Percentiles rank a stretch among this genome's conserved stretches.
Conservation (phyloP, 306 rosid genomes). For the Ziziphus jujuba region DNA sequence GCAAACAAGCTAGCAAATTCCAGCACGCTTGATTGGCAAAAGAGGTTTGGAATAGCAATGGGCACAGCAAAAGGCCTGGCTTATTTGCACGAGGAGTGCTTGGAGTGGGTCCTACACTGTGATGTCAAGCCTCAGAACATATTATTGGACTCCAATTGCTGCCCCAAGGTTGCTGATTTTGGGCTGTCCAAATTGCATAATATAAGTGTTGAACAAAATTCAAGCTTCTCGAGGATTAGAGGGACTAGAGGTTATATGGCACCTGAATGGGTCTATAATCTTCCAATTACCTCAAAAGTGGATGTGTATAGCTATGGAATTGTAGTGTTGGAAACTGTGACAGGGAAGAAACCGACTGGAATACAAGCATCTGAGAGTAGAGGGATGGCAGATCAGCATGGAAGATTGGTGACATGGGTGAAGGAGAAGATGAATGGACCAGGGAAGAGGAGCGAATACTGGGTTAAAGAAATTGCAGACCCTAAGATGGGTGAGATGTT, state of each 20-base stretch:
- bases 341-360: constrained; percentile 30
- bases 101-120: constrained; percentile 68
- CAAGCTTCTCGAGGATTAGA: constrained; percentile 42
- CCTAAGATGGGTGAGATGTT: background rate
- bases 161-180: constrained; percentile 63
- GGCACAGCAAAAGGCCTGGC: constrained; percentile 51
- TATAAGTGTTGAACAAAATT: constrained; percentile 19
- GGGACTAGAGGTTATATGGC: constrained; percentile 77
- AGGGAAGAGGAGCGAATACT: background rate
- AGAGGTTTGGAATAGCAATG: constrained; percentile 42
- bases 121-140: constrained; percentile 72
- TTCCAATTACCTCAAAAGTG: constrained; percentile 57
- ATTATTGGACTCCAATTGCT: constrained; percentile 41
- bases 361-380: background rate
- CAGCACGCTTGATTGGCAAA: constrained; percentile 38
- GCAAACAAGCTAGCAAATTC: constrained; percentile 25
- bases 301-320: constrained; percentile 66
- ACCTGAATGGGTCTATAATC: constrained; percentile 61
- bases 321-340: constrained; percentile 49
- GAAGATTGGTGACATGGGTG: constrained; percentile 20
- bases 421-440: constrained; percentile 3
- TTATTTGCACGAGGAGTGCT: constrained; percentile 59
- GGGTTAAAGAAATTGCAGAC: constrained; percentile 14
- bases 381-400: background rate
- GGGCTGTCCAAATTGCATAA: constrained; percentile 45